Evolutionary conservation across 805 yeast species (phyloP), one percentile per base, ranked within the genome.

Genomic region (Kazachstania bromeliacearum): DNA sequence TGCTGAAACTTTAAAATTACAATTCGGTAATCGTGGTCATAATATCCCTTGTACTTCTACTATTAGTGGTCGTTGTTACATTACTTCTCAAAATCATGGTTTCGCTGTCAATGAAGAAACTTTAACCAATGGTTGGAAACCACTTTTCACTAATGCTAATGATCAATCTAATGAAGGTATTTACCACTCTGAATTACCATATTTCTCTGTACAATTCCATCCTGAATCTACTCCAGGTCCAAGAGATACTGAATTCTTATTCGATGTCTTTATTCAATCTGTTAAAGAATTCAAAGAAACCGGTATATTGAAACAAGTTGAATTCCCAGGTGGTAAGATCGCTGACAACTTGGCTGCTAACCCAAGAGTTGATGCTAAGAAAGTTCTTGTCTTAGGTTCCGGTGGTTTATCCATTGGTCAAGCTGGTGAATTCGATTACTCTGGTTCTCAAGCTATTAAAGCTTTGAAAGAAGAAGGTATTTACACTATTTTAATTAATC

Each of bases 171-270:
- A 92, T 63, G 99, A 92, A 71, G 99, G 99, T 78, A 85, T 92
- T 45, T 89, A 85, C 69, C 85, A 89, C 66, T 73, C 79, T 29
- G 70, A 76, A 46, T 71, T 81, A 62, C 98, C 99, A 27, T 81
- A 71, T 60, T 92, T 92, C 72, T 92, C 98, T 12, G 97, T 92
- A 33, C 99, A 92, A 70, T 89, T 92, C 73, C 99, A 92, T 62
- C 99, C 99, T 18, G 99, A 92, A 70, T 85, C 96, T 17, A 85
- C 95, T 34, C 97, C 98, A 33, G 99, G 99, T 61, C 99, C 99
- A 60, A 78, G 95, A 61, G 99, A 92, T 62, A 92, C 98, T 35
- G 98, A 92, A 66, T 92, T 88, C 64, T 70, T 92, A 60, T 92
- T 92, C 53, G 98, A 92, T 56, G 87, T 84, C 22, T 92, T 92